Base-by-base conservation (phyloP, 73 alveolate species). In the Stentor roeselii region DNA sequence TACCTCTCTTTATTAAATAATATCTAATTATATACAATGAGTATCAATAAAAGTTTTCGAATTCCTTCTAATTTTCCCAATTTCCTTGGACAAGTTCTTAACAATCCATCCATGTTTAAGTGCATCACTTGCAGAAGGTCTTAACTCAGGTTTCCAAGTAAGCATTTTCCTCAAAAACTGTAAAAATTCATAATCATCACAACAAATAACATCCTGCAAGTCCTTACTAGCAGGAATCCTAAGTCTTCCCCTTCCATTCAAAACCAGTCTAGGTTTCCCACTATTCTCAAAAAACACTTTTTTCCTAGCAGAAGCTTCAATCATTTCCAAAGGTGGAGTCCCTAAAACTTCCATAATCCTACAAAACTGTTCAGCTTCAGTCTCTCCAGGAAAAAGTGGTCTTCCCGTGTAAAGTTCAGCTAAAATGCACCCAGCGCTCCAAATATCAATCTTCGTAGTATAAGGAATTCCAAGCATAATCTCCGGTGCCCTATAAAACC, bases 401-500 rank as follows among this genome's bases (percentile, higher is more conserved):
- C 82, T 78, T 50, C 99, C 99, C 0, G 92, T 86, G 42, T 87
- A 78, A 60, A 97, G 84, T 87, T 96, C 99, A 78, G 91, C 91
- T 3, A 96, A 90, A 4, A 96, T 90, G 89, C 99, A 96, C 31
- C 96, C 99, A 74, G 95, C 90, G 76, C 98, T 92, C 99, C 99
- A 96, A 95, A 96, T 96, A 92, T 96, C 99, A 31, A 95, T 96
- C n/a, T 95, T 94, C 39, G 92, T 91, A 50, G 98, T 94, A 86
- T 96, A 96, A 39, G 95, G 92, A 75, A 95, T 88, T 14, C 99
- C 99, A 41, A 96, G 94, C 78, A 96, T 96, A 4, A 96, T 94
- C 86, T 96, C 99, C 31, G 99, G 99, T 4, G 99, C 98, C 84
- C 99, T 83, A 86, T 96, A 96, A 85, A 92, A 95, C 82, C 99